phyloP scores from a whole-genome alignment of 805 yeast species.

The Saturnispora dispora region DNA sequence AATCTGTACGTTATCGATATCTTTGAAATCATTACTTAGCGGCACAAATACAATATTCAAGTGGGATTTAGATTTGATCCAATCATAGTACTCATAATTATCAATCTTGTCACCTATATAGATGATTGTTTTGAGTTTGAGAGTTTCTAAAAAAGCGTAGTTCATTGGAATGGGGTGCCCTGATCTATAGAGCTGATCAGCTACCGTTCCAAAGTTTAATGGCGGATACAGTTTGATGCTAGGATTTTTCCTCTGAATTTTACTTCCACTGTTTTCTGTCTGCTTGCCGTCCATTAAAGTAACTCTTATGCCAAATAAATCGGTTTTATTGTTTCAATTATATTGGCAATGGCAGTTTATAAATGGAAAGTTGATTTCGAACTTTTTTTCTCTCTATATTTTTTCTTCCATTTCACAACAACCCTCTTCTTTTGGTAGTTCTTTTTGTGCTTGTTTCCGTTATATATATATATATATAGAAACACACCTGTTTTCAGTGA shows the following conservation, averaged over 20 bases:
- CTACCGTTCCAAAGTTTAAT: constrained; percentile 80
- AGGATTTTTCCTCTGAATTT: not conserved
- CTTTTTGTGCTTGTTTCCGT: not conserved
- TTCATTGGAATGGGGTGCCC: constrained; percentile 91
- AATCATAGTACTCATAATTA: constrained; percentile 53
- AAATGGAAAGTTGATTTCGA: not conserved
- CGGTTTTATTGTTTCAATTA: not conserved
- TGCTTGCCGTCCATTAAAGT: not conserved
- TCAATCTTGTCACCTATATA: constrained; percentile 73
- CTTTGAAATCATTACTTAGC: constrained; percentile 15
- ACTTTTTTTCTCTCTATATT: not conserved
- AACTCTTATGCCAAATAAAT: not conserved
- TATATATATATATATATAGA: not conserved
- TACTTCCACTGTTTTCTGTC: not conserved
- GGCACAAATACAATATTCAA: constrained; percentile 47
- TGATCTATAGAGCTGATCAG: constrained; percentile 76
- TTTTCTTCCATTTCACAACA: not conserved
- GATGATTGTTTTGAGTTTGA: constrained; percentile 70
- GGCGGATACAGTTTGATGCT: constrained; percentile 65
- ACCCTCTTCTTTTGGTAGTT: not conserved
- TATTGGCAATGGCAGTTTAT: not conserved
- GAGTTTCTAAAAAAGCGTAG: constrained; percentile 63
- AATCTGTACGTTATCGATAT: constrained; percentile 25
- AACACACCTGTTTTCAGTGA: not conserved
- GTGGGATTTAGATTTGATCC: constrained; percentile 42